Evolutionary conservation across 495 filamentous ascomycete genomes (phyloP).

Genomic region (Neurospora sp.): DNA sequence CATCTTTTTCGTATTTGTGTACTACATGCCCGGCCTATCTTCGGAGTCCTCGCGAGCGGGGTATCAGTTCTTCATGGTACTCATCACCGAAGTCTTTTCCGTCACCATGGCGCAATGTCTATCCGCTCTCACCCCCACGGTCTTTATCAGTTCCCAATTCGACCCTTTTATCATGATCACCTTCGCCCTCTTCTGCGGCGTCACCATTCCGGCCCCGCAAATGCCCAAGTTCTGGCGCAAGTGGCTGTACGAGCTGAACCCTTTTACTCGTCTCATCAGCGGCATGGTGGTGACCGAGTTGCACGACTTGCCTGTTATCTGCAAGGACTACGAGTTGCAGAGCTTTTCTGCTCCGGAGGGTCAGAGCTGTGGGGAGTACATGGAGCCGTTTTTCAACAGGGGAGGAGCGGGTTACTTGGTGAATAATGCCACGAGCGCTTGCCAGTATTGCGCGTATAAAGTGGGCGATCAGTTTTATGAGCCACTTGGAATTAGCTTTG

Average conservation of each 20-base stretch:
- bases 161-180: slow-evolving; percentile 74
- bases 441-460: slow-evolving; percentile 69
- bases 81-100: slow-evolving; percentile 69
- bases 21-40: slow-evolving; percentile 61
- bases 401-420: slow-evolving; percentile 62
- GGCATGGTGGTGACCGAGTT: slow-evolving; percentile 72
- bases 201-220: slow-evolving; percentile 63
- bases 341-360: slow-evolving; percentile 49
- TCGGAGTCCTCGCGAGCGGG: slow-evolving; percentile 49
- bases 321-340: slow-evolving; percentile 47
- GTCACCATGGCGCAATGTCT: slow-evolving; percentile 62
- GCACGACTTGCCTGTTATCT: slow-evolving; percentile 51
- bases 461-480: slow-evolving; percentile 71
- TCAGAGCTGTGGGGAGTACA: slow-evolving; percentile 62
- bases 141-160: slow-evolving; percentile 56
- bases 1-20: slow-evolving; percentile 63
- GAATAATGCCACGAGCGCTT: slow-evolving; percentile 50
- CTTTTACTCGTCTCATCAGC: slow-evolving; percentile 72
- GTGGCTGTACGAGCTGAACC: slow-evolving; percentile 77
- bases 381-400: slow-evolving; percentile 53
- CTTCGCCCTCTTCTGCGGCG: slow-evolving; percentile 76
- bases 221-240: slow-evolving; percentile 70
- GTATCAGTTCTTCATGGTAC: slow-evolving; percentile 74
- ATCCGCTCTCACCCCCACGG: slow-evolving; percentile 56
- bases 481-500: slow-evolving; percentile 51